Conservation (phyloP, 2,329 filamentous ascomycete species). For the Mycosphaerella sp. region DNA sequence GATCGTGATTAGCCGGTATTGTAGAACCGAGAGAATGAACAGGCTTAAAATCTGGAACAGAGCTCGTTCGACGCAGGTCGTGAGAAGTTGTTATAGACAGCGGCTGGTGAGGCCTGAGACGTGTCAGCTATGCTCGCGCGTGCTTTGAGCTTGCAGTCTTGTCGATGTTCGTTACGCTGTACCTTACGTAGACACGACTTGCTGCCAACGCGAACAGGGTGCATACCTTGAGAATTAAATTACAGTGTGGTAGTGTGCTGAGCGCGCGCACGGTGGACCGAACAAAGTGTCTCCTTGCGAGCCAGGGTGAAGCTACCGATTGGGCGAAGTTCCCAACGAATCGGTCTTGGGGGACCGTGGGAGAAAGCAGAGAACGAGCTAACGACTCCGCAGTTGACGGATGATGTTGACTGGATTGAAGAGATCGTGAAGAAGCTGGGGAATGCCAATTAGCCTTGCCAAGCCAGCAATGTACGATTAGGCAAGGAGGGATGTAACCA, state of each 20-base stretch:
- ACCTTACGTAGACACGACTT: conserved; percentile 9
- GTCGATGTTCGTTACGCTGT: conserved; percentile 1
- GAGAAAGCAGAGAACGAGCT: conserved; percentile 49
- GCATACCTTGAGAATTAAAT: conserved; percentile 47
- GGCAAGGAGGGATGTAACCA: conserved; percentile 31
- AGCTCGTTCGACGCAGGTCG: conserved; percentile 24
- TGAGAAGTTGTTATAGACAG: conserved; percentile 33
- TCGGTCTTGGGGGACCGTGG: conserved; percentile 22
- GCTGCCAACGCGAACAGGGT: conserved; percentile 10
- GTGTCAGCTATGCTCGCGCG: conserved; percentile 22
- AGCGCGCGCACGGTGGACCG: conserved; percentile 14
- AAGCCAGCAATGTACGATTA: conserved; percentile 25
- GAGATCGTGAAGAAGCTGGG: conserved; percentile 37
- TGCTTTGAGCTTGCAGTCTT: not conserved
- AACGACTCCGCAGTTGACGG: conserved; percentile 44
- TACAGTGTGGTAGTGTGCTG: conserved; percentile 37
- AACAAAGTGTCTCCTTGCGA: conserved; percentile 33
- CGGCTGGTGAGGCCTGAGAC: conserved; percentile 33
- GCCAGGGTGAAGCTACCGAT: conserved; percentile 41
- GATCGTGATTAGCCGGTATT: conserved; percentile 55
- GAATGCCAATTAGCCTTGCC: conserved; percentile 38
- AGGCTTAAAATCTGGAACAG: conserved; percentile 36
- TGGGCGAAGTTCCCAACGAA: conserved; percentile 34
- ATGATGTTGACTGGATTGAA: conserved; percentile 27
- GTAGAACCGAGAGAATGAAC: conserved; percentile 39